Base-by-base conservation (phyloP, 768 basidiomycete genomes). In the Pleurotus citrinopileatus region DNA sequence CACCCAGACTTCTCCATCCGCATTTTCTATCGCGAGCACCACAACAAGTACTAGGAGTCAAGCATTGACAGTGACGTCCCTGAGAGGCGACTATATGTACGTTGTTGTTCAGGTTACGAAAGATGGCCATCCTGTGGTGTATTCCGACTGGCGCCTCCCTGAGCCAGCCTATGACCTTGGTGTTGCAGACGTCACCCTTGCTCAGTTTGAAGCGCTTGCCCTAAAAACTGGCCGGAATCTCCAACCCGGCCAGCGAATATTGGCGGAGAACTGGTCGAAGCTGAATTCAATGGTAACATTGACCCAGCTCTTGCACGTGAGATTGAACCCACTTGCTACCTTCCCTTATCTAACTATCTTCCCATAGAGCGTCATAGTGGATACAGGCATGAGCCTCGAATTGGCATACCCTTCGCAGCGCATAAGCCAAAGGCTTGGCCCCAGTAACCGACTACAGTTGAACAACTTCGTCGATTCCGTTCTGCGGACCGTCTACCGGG, bases 41-140 rank as follows among this genome's bases (percentile, higher is more conserved):
- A 70, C 74, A 20, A 70, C 73, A 22, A 73, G 77, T 48, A 69
- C 70, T 38, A 69, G 74, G 25, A 69, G 73, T 42, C 83, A 83
- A 59, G 76, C 82, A 4, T 78, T 93, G 60, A 94, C 92, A 0
- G 83, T 95, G 28, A 93, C 93, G 2, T 98, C 97, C 3, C 77
- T 98, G 13, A 81, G 83, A 25, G 96, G 95, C n/a, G 86, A 82
- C 61, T 96, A 94, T 72, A 74, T 96, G 29, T 87, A 91, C 61
- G 73, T 89, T 44, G 81, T 89, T 28, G 83, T 98, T 7, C 97
- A 99, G 70, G 89, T 98, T 54, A 98, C 97, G 5, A 81, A 86
- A 55, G 97, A 99, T 68, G 70, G 88, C 25, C 83, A 94, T n/a
- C 91, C 97, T 0, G 94, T 99, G 37, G 77, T 91, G 0, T 97